Conservation (phyloP, 768 basidiomycete species). For the Tylopilus sp. region DNA sequence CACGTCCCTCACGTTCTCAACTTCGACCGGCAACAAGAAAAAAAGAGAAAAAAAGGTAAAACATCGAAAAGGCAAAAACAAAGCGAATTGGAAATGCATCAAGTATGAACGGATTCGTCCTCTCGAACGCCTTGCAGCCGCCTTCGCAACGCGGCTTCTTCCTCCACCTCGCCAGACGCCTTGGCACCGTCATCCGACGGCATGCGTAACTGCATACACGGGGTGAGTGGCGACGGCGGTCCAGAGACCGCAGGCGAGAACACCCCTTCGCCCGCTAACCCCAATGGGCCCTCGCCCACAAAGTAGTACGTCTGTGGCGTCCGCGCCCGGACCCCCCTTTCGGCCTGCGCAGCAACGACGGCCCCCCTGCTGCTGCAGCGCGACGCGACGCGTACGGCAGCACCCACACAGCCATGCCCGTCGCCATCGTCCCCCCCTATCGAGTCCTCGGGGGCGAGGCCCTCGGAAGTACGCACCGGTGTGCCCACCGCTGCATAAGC, state of each 20-base stretch:
- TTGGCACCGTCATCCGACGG: conserved; percentile 6
- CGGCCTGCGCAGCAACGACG: background rate
- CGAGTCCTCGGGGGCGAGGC: conserved; percentile 14
- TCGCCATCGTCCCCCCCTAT: background rate
- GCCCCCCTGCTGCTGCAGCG: background rate
- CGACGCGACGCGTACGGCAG: background rate
- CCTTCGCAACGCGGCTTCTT: conserved; percentile 19
- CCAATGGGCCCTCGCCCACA: conserved; percentile 46
- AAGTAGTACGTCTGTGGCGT: conserved; percentile 47
- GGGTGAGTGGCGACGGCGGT: conserved; percentile 61
- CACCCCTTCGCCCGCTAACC: conserved; percentile 66
- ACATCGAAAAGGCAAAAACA: background rate
- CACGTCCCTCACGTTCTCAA: background rate
- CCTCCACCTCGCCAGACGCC: conserved; percentile 10
- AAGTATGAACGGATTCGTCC: conserved; percentile 1
- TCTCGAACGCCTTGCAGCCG: conserved; percentile 9
- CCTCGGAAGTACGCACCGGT: conserved; percentile 9
- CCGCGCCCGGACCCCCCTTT: background rate
- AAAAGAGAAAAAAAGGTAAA: no score
- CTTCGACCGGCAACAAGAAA: background rate
- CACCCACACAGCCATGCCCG: background rate
- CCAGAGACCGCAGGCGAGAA: conserved; percentile 69
- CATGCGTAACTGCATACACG: conserved; percentile 32
- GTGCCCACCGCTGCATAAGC: background rate
- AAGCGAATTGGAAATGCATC: background rate